Evolutionary conservation across 1,284 basidiomycete species (phyloP).

Genomic region (Volvariella surrecta): DNA sequence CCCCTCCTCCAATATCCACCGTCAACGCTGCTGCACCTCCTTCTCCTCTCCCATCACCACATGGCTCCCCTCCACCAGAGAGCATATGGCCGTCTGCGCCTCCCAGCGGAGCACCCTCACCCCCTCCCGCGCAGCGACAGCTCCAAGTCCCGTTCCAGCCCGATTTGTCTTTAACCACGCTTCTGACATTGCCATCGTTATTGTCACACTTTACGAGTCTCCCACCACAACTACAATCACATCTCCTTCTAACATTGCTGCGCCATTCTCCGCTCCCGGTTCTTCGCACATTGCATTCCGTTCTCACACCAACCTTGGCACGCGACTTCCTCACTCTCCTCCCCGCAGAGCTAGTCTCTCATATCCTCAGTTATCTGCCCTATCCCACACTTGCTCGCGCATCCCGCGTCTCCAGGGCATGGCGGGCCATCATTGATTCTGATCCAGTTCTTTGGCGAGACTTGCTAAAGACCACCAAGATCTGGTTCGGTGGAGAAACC

Average conservation of each 20-base stretch:
- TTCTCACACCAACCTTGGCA: slow-evolving; percentile 77
- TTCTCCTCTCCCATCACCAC: slow-evolving; percentile 74
- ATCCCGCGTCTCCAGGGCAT: slow-evolving; percentile 72
- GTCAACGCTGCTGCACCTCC: slow-evolving; percentile 68
- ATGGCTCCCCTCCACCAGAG: slow-evolving; percentile 70
- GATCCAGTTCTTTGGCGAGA: slow-evolving; percentile 82
- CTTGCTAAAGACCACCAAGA: slow-evolving; percentile 65
- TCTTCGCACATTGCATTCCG: slow-evolving; percentile 72
- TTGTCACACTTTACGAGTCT: slow-evolving; percentile 67
- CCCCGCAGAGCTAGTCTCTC: slow-evolving; percentile 78
- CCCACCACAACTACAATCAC: slow-evolving; percentile 71
- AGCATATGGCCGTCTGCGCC: slow-evolving; percentile 69
- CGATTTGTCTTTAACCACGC: slow-evolving; percentile 66
- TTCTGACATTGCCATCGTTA: slow-evolving; percentile 72
- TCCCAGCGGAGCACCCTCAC: slow-evolving; percentile 64
- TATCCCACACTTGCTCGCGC: slow-evolving; percentile 73
- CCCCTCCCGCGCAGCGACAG: slow-evolving; percentile 27
- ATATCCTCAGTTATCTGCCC: slow-evolving; percentile 71
- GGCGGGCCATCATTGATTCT: slow-evolving; percentile 78
- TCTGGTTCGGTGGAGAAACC: slow-evolving; percentile 79
- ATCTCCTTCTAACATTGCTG: slow-evolving; percentile 76
- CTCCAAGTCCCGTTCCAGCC: slow-evolving; percentile 63
- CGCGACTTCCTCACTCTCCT: slow-evolving; percentile 83
- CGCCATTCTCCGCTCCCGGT: slow-evolving; percentile 81
- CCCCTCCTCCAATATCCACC: slow-evolving; percentile 36